Evolutionary conservation across 2,329 filamentous ascomycete species (phyloP).

Genomic region (Colletotrichum destructivum): DNA sequence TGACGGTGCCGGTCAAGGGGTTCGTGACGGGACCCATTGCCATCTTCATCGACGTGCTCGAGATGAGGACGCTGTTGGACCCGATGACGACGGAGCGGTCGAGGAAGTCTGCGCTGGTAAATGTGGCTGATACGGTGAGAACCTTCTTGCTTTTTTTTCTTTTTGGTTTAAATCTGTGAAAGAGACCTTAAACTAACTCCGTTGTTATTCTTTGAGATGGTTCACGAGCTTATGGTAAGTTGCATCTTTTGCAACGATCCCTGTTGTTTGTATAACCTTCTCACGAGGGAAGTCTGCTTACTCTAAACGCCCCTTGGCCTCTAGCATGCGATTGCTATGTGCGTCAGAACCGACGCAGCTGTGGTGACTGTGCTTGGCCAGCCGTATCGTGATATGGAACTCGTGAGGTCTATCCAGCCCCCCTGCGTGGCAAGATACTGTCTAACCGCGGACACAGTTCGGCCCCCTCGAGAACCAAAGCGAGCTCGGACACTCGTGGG

Average conservation of each 20-base stretch:
- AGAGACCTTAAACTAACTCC: neutral
- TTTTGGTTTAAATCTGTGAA: neutral
- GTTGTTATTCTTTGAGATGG: neutral
- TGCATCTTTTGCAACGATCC: neutral
- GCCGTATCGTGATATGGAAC: neutral
- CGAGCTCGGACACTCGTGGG: conserved; percentile 9
- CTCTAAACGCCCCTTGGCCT: neutral
- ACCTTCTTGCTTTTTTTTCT: too few species aligned
- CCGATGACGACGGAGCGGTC: conserved; percentile 3
- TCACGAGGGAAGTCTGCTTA: neutral
- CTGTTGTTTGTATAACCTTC: accelerated
- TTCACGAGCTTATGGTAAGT: conserved; percentile 17
- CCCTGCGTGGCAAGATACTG: too few species aligned
- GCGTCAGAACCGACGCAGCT: neutral
- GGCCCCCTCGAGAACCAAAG: neutral
- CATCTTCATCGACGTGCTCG: neutral
- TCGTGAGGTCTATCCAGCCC: neutral
- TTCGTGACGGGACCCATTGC: neutral
- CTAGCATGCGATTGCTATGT: neutral
- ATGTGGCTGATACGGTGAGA: conserved; percentile 3
- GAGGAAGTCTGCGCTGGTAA: conserved; percentile 1
- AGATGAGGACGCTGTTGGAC: neutral
- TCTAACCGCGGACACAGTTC: neutral
- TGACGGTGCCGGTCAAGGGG: neutral
- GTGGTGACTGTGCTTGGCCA: neutral